Conservation (phyloP, 2,329 filamentous ascomycete species). For the Septoria petroselini region DNA sequence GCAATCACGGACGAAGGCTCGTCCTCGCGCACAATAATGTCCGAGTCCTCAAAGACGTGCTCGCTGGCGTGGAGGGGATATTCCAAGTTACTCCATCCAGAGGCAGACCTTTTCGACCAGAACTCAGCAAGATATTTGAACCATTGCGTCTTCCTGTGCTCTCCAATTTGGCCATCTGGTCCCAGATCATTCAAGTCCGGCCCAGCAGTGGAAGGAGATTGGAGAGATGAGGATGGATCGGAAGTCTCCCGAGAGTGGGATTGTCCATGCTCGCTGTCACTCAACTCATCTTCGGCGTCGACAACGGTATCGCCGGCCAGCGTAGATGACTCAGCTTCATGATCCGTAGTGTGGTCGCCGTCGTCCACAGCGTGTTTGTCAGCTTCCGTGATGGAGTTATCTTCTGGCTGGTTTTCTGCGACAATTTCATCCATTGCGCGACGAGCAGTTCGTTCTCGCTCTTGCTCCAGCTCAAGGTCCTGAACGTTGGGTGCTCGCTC, state of each 20-base stretch:
- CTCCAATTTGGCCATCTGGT: constrained; percentile 72
- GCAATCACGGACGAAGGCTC: constrained; percentile 96
- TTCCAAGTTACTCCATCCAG: constrained; percentile 86
- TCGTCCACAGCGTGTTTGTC: constrained; percentile 15
- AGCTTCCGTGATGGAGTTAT: constrained; percentile 12
- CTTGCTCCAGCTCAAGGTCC: constrained; percentile 15
- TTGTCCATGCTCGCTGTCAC: constrained; percentile 73
- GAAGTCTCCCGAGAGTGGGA: constrained; percentile 56
- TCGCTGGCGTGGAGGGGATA: constrained; percentile 81
- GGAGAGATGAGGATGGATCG: constrained; percentile 31
- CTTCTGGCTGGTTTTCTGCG: constrained; percentile 24
- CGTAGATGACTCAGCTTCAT: constrained; percentile 2
- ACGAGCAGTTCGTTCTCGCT: constrained; percentile 10
- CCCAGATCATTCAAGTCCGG: constrained; percentile 54
- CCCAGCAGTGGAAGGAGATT: constrained; percentile 56
- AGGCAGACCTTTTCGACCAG: constrained; percentile 96
- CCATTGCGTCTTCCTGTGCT: constrained; percentile 86
- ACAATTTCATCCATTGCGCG: constrained; percentile 22
- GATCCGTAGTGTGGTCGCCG: constrained; percentile 5
- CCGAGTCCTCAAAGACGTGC: constrained; percentile 94
- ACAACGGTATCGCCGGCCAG: constrained; percentile 26
- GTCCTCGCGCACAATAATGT: constrained; percentile 95
- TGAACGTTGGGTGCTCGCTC: constrained; percentile 23
- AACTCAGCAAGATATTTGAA: constrained; percentile 97
- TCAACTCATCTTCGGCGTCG: constrained; percentile 55